phyloP scores from a whole-genome alignment of 495 filamentous ascomycete species.

The Zalerion maritima region DNA sequence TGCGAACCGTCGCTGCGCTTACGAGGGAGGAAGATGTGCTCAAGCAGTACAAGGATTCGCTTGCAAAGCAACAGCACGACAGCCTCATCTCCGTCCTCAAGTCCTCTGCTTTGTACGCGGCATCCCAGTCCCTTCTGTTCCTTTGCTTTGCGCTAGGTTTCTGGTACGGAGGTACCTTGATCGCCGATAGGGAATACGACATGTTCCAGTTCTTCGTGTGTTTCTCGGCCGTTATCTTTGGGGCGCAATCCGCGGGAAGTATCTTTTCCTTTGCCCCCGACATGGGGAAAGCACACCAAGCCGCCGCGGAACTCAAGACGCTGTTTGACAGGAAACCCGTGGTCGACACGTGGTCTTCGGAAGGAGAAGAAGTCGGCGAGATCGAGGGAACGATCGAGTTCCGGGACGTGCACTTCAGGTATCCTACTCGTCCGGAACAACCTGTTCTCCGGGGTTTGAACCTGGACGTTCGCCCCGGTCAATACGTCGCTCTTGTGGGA shows the following conservation, averaged over 20 bases:
- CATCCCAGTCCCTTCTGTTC: slow-evolving; percentile 68
- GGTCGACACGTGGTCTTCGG: slow-evolving; percentile 71
- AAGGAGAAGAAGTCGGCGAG: slow-evolving; percentile 43
- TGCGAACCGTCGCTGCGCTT: slow-evolving; percentile 83
- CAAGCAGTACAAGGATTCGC: slow-evolving; percentile 50
- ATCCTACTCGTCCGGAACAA: slow-evolving; percentile 66
- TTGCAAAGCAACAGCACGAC: slow-evolving; percentile 44
- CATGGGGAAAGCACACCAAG: slow-evolving; percentile 78
- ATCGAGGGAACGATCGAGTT: slow-evolving; percentile 64
- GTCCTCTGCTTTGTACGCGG: slow-evolving; percentile 61
- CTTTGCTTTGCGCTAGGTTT: slow-evolving; percentile 78
- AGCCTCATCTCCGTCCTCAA: slow-evolving; percentile 51
- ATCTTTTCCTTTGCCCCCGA: slow-evolving; percentile 78
- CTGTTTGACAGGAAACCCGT: slow-evolving; percentile 65
- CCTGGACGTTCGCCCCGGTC: slow-evolving; percentile 56
- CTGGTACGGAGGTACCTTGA: slow-evolving; percentile 80
- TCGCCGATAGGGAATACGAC: slow-evolving; percentile 46
- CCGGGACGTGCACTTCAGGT: slow-evolving; percentile 65
- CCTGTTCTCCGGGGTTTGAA: slow-evolving; percentile 64
- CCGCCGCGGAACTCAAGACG: slow-evolving; percentile 57
- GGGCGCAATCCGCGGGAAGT: slow-evolving; percentile 71
- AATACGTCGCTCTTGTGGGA: slow-evolving; percentile 70
- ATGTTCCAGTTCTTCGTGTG: slow-evolving; percentile 71
- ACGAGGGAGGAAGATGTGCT: slow-evolving; percentile 74
- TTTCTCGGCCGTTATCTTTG: slow-evolving; percentile 66